phyloP scores from a whole-genome alignment of 495 filamentous ascomycete species.

The Hyaloscypha variabilis region DNA sequence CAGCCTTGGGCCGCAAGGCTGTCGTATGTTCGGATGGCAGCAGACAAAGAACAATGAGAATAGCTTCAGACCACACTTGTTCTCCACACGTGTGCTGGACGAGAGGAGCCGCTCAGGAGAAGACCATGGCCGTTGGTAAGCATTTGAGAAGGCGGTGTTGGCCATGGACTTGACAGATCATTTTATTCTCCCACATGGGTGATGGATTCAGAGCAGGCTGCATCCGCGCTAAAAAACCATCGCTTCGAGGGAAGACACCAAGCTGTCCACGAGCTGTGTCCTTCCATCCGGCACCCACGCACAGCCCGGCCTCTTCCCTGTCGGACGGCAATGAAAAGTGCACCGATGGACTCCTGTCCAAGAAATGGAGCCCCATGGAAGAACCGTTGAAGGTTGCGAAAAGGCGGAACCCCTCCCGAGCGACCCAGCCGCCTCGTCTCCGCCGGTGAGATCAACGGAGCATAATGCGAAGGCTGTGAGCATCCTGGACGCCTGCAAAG shows the following conservation, averaged over 20 bases:
- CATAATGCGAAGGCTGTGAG: constrained; percentile 38
- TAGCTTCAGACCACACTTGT: neutral
- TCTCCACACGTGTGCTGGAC: neutral
- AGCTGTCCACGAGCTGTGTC: neutral
- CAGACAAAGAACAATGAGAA: neutral
- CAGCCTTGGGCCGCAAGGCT: constrained; percentile 25
- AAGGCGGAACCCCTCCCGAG: constrained; percentile 11
- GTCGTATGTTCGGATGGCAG: neutral
- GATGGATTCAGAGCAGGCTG: constrained; percentile 12
- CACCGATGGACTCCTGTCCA: constrained; percentile 18
- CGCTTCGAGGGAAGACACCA: neutral
- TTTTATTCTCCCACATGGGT: constrained; percentile 21
- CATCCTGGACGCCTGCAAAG: constrained; percentile 70
- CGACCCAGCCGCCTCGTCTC: neutral
- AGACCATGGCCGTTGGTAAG: constrained; percentile 10
- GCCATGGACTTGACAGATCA: constrained; percentile 20
- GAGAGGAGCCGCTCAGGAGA: neutral
- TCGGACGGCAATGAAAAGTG: constrained; percentile 20
- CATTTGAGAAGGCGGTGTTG: constrained; percentile 14
- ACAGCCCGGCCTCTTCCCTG: neutral
- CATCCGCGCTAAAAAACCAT: constrained; percentile 1
- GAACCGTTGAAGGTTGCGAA: constrained; percentile 13
- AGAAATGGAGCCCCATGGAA: constrained; percentile 30
- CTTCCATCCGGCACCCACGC: neutral
- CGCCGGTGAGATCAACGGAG: neutral